A percentile compares a stretch with the other conserved stretches of the same genome.
These are phyloP conservation scores for Syzygium aromaticum DNA, from an alignment of 345 rosid species.

Conservation along the genomic window DNA sequence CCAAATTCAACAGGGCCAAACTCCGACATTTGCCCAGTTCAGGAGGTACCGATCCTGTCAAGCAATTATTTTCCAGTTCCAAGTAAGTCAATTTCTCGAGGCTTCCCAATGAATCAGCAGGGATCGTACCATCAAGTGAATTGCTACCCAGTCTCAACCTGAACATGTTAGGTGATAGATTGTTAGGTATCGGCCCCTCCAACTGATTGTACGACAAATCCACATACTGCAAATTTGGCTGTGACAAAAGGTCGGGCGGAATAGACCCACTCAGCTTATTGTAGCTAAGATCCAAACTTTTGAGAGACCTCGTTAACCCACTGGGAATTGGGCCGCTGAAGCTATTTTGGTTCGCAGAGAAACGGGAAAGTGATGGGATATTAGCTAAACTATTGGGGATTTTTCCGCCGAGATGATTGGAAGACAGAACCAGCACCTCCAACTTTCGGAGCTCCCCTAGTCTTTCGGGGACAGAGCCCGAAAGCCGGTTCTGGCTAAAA, in stretches of 20 bases:
- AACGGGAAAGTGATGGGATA: constrained; percentile 34
- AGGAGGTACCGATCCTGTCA: constrained; percentile 39
- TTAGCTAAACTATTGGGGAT: constrained; percentile 38
- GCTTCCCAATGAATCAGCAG: constrained; percentile 15
- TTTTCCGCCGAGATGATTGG: constrained; percentile 29
- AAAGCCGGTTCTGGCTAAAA: constrained; percentile 37
- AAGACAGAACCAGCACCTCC: constrained; percentile 38
- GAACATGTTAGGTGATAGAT: constrained; percentile 29
- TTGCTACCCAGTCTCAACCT: constrained; percentile 75
- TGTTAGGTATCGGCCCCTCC: constrained; percentile 34
- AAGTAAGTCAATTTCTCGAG: constrained; percentile 38
- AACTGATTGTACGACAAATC: constrained; percentile 56
- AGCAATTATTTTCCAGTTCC: constrained; percentile 62
- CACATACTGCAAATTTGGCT: constrained; percentile 16
- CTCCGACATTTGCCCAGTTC: constrained; percentile 29
- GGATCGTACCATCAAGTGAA: constrained; percentile 23
- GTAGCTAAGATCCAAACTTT: constrained; percentile 52
- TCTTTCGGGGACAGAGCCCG: constrained; percentile 42
- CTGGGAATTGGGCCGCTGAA: constrained; percentile 40
- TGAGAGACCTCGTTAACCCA: constrained; percentile 32
- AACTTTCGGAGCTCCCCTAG: constrained; percentile 43
- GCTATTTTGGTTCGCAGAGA: constrained; percentile 49
- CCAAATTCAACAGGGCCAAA: constrained; percentile 57
- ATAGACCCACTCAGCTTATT: constrained; percentile 42
- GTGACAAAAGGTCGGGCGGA: constrained; percentile 36